Conservation (phyloP, 2,329 filamentous ascomycete species). For the Beauveria medogensis region DNA sequence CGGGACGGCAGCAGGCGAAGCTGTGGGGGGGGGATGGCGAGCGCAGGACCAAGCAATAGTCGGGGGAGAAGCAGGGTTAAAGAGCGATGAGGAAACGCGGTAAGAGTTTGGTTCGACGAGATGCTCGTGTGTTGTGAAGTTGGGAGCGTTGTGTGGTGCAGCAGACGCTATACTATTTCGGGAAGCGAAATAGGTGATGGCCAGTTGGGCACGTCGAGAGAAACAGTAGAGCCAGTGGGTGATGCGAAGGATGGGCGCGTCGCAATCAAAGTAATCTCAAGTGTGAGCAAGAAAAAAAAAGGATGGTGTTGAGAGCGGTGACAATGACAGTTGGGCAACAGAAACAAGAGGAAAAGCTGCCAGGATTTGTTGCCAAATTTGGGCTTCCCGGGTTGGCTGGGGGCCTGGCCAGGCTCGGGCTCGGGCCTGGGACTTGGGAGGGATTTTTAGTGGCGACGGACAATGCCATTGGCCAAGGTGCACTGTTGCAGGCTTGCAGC, state of each 20-base stretch:
- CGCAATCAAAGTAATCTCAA: neutral
- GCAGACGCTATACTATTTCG: conserved; percentile 4
- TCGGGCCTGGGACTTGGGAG: no score
- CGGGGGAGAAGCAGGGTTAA: neutral
- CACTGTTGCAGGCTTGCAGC: no score
- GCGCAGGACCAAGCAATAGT: neutral
- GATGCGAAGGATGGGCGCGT: neutral
- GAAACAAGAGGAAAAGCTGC: neutral
- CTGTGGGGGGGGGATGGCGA: neutral
- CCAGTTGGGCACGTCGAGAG: neutral
- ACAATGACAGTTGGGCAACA: neutral
- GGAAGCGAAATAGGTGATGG: neutral
- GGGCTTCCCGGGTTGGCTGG: neutral
- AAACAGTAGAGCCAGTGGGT: neutral
- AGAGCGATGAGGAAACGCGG: neutral
- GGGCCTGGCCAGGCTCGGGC: neutral
- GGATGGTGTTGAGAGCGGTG: neutral
- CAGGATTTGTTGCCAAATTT: neutral
- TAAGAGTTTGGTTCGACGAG: neutral
- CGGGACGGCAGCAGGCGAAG: neutral
- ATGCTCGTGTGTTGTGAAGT: conserved; percentile 2
- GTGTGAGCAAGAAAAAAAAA: neutral
- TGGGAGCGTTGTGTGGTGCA: neutral
- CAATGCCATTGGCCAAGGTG: no score
- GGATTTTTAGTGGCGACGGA: no score